phyloP scores from a whole-genome alignment of 805 yeast species.

The Ogataea paradorogensis region DNA sequence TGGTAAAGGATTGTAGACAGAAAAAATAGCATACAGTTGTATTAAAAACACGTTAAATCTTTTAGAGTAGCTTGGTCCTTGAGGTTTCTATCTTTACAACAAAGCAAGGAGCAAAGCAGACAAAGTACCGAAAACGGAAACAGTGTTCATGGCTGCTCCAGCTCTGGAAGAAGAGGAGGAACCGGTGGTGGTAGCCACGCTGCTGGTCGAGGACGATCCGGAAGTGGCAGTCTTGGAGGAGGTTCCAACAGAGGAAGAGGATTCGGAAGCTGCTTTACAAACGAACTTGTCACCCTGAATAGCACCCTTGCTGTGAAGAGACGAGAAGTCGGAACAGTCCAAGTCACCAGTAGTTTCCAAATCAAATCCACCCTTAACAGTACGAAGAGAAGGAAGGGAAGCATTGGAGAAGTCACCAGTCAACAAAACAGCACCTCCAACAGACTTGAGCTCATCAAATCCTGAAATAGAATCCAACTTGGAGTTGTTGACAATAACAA shows the following conservation, averaged over 20 bases:
- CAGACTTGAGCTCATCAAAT: slow-evolving; percentile 67
- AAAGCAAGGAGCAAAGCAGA: slow-evolving; percentile 51
- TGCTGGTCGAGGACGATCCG: slow-evolving; percentile 23
- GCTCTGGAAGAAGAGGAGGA: slow-evolving; percentile 32
- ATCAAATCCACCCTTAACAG: slow-evolving; percentile 90
- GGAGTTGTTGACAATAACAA: slow-evolving; percentile 83
- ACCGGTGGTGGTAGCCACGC: slow-evolving; percentile 32
- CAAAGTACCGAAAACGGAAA: slow-evolving; percentile 46
- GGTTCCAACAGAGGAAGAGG: slow-evolving; percentile 40
- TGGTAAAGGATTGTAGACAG: slow-evolving; percentile 73
- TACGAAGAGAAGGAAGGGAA: slow-evolving; percentile 64
- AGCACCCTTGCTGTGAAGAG: slow-evolving; percentile 70
- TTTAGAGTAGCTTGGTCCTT: slow-evolving; percentile 2
- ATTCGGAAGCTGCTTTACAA: slow-evolving; percentile 52
- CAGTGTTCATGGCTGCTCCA: slow-evolving; percentile 29
- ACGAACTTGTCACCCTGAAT: slow-evolving; percentile 91
- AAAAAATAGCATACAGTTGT: slow-evolving; percentile 5
- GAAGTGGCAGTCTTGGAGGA: slow-evolving; percentile 23
- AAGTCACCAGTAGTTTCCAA: slow-evolving; percentile 74
- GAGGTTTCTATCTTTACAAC: slow-evolving; percentile 35
- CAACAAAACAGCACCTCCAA: slow-evolving; percentile 86
- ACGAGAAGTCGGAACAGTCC: slow-evolving; percentile 75
- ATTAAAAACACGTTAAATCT: slow-evolving; percentile 6
- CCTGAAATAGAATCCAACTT: slow-evolving; percentile 62
- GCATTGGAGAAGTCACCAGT: slow-evolving; percentile 81